Conservation (phyloP, 2,329 filamentous ascomycete genomes). For the Thielaviopsis punctulata region DNA sequence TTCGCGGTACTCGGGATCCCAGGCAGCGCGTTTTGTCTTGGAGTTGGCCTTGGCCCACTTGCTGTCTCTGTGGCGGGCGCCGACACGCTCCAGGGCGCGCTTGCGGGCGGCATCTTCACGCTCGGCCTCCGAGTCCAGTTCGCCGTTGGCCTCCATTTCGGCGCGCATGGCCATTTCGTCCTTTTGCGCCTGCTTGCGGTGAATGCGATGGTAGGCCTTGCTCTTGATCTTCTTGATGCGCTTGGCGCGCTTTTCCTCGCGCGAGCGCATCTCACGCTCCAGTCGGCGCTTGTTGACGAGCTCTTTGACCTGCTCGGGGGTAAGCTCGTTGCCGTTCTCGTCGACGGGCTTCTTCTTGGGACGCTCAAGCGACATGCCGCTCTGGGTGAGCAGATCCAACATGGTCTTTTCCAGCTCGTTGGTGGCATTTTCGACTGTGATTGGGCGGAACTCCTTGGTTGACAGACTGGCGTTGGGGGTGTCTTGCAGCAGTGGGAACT, state of each 20-base stretch:
- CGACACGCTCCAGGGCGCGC: slow-evolving; percentile 70
- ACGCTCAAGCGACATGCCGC: slow-evolving; percentile 47
- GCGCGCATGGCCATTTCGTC: slow-evolving; percentile 35
- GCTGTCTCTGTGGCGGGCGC: slow-evolving; percentile 68
- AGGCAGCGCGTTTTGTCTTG: slow-evolving; percentile 60
- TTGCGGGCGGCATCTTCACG: slow-evolving; percentile 50
- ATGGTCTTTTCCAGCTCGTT: slow-evolving; percentile 79
- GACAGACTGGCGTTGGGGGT: slow-evolving; percentile 42
- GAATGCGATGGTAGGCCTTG: slow-evolving; percentile 82
- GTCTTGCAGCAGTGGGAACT: slow-evolving; percentile 68
- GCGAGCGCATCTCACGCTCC: slow-evolving; percentile 69
- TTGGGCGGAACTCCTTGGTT: slow-evolving; percentile 46
- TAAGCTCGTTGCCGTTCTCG: slow-evolving; percentile 37
- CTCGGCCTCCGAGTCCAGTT: slow-evolving; percentile 48
- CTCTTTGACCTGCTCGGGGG: slow-evolving; percentile 55
- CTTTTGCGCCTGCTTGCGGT: slow-evolving; percentile 53
- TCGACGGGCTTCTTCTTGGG: slow-evolving; percentile 24
- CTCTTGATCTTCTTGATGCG: slow-evolving; percentile 99
- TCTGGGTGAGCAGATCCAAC: slow-evolving; percentile 76
- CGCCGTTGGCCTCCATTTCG: slow-evolving; percentile 37
- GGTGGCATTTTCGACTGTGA: slow-evolving; percentile 44
- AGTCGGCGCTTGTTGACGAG: slow-evolving; percentile 58
- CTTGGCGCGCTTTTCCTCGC: slow-evolving; percentile 75
- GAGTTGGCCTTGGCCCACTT: slow-evolving; percentile 83
- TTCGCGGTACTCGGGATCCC: slow-evolving; percentile 73